These are phyloP conservation scores for Mycocentrospora acerina DNA, from an alignment of 2,329 filamentous ascomycete genomes.

Conservation along the genomic window DNA sequence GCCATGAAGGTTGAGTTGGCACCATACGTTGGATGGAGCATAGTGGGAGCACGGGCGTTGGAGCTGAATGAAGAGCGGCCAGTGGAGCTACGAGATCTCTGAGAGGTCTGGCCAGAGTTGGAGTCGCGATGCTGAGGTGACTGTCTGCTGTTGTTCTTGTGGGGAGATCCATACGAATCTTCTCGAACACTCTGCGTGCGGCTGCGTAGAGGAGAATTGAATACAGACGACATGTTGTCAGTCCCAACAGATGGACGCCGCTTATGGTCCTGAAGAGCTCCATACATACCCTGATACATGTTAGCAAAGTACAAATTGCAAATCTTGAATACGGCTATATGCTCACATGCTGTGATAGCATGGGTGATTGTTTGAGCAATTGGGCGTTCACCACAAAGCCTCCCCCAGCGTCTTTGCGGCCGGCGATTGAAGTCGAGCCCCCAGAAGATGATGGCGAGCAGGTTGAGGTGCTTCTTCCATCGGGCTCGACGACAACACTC, in stretches of 20 bases:
- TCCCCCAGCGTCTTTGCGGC: neutral
- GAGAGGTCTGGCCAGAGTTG: conserved; percentile 3
- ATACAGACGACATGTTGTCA: neutral
- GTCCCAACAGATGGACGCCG: neutral
- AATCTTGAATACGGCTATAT: neutral
- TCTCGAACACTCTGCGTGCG: neutral
- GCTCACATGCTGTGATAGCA: conserved; percentile 11
- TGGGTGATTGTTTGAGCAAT: neutral
- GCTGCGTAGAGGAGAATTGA: conserved; percentile 1
- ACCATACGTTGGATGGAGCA: conserved; percentile 1
- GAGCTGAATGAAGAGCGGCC: conserved; percentile 7
- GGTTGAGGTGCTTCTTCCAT: conserved; percentile 12
- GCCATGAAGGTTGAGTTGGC: conserved; percentile 7
- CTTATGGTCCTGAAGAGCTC: conserved; percentile 2
- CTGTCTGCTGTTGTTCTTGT: conserved; percentile 1
- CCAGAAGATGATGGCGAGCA: conserved; percentile 11
- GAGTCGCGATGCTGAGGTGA: conserved; percentile 4
- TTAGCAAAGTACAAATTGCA: conserved; percentile 4
- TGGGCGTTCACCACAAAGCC: conserved; percentile 4
- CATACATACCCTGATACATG: conserved; percentile 1
- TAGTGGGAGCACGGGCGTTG: conserved; percentile 1
- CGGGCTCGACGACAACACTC: conserved; percentile 6
- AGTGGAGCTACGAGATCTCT: conserved; percentile 1
- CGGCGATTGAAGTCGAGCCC: conserved; percentile 10
- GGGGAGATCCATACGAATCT: conserved; percentile 6